Percentiles rank a stretch among this genome's conserved stretches.
Conservation (phyloP, 768 basidiomycete genomes). For the Lactifluus hygrophoroides region DNA sequence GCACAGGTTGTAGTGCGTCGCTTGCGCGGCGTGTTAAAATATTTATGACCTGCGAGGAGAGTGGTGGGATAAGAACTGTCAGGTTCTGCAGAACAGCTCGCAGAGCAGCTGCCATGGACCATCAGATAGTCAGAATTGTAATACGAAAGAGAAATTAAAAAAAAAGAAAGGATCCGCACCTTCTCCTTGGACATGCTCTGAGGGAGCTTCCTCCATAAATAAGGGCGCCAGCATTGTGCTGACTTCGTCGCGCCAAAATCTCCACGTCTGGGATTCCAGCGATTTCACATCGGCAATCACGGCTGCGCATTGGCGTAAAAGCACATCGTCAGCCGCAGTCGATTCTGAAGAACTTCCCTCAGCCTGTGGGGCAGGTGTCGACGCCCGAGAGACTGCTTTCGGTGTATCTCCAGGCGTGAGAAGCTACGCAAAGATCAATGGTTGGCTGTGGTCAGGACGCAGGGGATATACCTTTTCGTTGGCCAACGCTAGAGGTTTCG, state of each 20-base stretch:
- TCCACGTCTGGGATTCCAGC: constrained; percentile 43
- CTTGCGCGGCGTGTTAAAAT: constrained; percentile 76
- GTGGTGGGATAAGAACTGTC: constrained; percentile 42
- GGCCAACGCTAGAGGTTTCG: constrained; percentile 28
- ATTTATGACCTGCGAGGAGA: constrained; percentile 54
- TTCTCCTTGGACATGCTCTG: constrained; percentile 35
- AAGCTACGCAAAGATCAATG: not conserved
- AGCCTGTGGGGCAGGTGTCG: constrained; percentile 41
- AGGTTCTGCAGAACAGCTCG: constrained; percentile 42
- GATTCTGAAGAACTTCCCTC: constrained; percentile 49
- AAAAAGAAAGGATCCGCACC: constrained; percentile 33
- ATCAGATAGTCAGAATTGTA: not conserved
- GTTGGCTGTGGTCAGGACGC: constrained; percentile 21
- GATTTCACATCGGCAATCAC: constrained; percentile 58
- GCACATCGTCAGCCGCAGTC: constrained; percentile 51
- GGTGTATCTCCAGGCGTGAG: not conserved
- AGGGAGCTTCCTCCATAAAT: constrained; percentile 24
- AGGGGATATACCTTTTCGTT: constrained; percentile 29
- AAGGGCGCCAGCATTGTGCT: constrained; percentile 48
- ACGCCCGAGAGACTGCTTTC: constrained; percentile 33
- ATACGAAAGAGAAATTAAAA: not conserved
- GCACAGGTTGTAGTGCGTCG: constrained; percentile 76
- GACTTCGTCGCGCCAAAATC: constrained; percentile 65
- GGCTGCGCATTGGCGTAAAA: constrained; percentile 56
- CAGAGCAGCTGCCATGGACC: constrained; percentile 41